Conservation (phyloP, 1,139 yeast species). For the Yamadazyma kanchanaburiensis region DNA sequence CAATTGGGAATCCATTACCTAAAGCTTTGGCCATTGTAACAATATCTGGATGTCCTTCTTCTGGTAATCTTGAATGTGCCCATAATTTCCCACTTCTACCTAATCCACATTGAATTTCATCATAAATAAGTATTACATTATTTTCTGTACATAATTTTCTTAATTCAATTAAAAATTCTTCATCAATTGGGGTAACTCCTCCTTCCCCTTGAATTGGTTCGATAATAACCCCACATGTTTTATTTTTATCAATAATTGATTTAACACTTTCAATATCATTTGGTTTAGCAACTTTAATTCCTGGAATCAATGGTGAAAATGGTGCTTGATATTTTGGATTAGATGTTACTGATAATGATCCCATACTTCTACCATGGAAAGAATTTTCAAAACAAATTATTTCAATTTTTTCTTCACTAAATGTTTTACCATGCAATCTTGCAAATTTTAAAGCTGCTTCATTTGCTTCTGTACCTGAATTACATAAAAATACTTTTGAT, state of each 20-base stretch:
- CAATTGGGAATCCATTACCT: slow-evolving; percentile 97
- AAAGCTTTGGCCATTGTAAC: slow-evolving; percentile 92
- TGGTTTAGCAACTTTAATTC: slow-evolving; percentile 64
- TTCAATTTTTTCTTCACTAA: slow-evolving; percentile 59
- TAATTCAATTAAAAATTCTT: slow-evolving; percentile 63
- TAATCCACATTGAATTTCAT: slow-evolving; percentile 95
- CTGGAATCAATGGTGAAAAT: slow-evolving; percentile 85
- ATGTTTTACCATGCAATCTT: slow-evolving; percentile 70
- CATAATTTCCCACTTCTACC: slow-evolving; percentile 91
- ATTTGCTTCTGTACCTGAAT: slow-evolving; percentile 96
- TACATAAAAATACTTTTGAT: slow-evolving; percentile 79
- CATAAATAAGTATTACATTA: slow-evolving; percentile 78
- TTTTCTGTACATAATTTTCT: slow-evolving; percentile 66
- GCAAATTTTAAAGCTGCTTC: slow-evolving; percentile 98
- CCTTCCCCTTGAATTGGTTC: slow-evolving; percentile 99
- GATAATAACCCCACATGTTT: slow-evolving; percentile 87
- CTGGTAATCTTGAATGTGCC: slow-evolving; percentile 80
- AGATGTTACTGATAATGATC: slow-evolving; percentile 88
- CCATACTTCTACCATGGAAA: slow-evolving; percentile 95
- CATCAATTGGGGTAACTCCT: slow-evolving; percentile 70
- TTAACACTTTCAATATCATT: slow-evolving; percentile 60
- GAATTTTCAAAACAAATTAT: slow-evolving; percentile 82
- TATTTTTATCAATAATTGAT: slow-evolving; percentile 52
- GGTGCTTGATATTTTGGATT: slow-evolving; percentile 91
- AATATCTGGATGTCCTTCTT: slow-evolving; percentile 88